phyloP scores from a whole-genome alignment of 2,329 filamentous ascomycete species.

The Aureobasidium sp. region DNA sequence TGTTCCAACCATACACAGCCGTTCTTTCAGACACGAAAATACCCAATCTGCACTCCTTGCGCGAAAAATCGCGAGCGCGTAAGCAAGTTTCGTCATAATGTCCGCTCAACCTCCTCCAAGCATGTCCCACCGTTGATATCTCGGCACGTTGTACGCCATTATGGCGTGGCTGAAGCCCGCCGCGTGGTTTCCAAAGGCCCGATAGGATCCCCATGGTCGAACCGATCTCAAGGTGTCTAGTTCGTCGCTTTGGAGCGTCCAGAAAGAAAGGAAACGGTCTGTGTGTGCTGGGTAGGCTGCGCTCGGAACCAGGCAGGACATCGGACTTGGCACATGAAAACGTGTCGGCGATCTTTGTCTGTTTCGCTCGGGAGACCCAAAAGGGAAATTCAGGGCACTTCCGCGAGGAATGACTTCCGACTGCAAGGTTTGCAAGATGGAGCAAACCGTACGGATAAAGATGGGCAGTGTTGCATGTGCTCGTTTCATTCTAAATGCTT shows the following conservation, averaged over 20 bases:
- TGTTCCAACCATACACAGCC: background rate
- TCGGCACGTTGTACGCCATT: slow-evolving; percentile 1
- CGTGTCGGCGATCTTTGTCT: background rate
- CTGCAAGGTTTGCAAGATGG: background rate
- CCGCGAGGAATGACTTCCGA: background rate
- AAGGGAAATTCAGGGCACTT: background rate
- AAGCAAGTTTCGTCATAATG: background rate
- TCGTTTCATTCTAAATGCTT: background rate
- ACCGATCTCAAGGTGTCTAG: background rate
- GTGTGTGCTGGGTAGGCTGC: background rate
- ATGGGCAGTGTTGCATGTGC: background rate
- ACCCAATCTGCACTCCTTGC: background rate
- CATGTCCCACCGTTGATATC: slow-evolving; percentile 3
- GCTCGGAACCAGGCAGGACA: background rate
- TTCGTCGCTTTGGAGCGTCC: background rate
- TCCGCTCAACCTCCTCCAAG: background rate
- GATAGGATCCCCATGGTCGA: slow-evolving; percentile 5
- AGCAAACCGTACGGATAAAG: background rate
- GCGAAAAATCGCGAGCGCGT: background rate
- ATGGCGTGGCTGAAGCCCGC: background rate
- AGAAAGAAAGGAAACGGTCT: background rate
- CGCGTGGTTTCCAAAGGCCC: background rate
- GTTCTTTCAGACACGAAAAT: background rate
- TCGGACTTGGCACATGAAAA: background rate
- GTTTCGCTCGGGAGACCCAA: slow-evolving; percentile 1